Conservation (phyloP, 116 monocot species). For the Posidonia oceanica region DNA sequence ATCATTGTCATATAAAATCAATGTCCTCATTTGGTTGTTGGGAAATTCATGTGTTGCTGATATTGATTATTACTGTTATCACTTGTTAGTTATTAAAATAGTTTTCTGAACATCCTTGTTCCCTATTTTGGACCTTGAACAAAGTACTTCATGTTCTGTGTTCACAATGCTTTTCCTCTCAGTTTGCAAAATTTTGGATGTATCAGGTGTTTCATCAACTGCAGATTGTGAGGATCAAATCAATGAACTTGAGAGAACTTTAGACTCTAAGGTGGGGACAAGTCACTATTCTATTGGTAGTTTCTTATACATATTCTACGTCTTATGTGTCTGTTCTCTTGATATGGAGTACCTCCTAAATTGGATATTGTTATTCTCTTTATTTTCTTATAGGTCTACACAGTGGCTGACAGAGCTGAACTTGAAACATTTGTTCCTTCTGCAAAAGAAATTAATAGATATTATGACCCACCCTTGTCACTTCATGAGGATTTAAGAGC, state of each 20-base stretch:
- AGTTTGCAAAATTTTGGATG: neutral
- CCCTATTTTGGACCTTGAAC: neutral
- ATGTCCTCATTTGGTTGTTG: too few relatives aligned
- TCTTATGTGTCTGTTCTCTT: neutral
- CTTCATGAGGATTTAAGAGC: slow-evolving; percentile 34
- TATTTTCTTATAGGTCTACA: slow-evolving; percentile 46
- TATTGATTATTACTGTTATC: neutral
- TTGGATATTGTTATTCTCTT: neutral
- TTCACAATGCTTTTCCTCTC: neutral
- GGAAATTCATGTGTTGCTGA: too few relatives aligned
- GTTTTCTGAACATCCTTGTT: too few relatives aligned
- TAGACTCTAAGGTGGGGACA: slow-evolving; percentile 66
- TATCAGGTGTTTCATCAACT: slow-evolving; percentile 55
- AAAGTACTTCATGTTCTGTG: neutral
- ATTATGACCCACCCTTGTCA: slow-evolving; percentile 38
- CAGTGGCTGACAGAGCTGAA: slow-evolving; percentile 59
- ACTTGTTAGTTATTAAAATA: neutral
- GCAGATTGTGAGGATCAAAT: slow-evolving; percentile 68
- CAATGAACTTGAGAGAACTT: slow-evolving; percentile 56
- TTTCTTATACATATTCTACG: neutral
- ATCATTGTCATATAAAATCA: too few relatives aligned
- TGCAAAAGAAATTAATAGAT: slow-evolving; percentile 50
- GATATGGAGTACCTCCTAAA: too few relatives aligned
- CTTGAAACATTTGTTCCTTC: slow-evolving; percentile 46
- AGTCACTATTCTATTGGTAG: too few relatives aligned